Conservation (phyloP, 805 yeast species). For the Osmozyma mogii region DNA sequence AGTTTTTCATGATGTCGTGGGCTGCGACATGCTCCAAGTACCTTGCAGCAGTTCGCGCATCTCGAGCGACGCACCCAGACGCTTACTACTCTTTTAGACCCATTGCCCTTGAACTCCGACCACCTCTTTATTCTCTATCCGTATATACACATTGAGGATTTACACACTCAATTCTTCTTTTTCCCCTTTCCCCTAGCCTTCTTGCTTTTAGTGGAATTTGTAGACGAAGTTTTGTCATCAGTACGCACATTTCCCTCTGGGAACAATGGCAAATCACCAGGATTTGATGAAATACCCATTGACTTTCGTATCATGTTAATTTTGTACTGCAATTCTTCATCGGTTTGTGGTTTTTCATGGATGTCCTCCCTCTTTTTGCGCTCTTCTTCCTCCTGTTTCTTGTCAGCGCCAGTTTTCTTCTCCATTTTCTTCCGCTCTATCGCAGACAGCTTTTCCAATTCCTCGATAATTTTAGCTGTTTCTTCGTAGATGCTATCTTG, state of each 20-base stretch:
- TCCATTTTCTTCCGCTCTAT: constrained; percentile 45
- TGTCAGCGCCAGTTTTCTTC: constrained; percentile 13
- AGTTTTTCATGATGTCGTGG: too few species aligned
- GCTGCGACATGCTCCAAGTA: too few species aligned
- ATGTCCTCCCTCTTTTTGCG: constrained; percentile 17
- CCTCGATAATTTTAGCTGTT: constrained; percentile 50
- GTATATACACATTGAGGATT: too few species aligned
- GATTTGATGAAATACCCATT: constrained; percentile 15
- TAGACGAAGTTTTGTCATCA: not conserved
- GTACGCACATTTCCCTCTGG: too few species aligned
- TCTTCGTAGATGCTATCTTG: constrained; percentile 53
- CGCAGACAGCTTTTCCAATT: constrained; percentile 66
- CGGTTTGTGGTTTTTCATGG: constrained; percentile 24
- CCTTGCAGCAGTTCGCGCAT: too few species aligned
- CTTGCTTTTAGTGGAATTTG: not conserved
- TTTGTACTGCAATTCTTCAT: constrained; percentile 30
- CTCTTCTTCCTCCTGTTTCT: constrained; percentile 12
- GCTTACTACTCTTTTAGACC: too few species aligned
- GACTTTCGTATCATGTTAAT: constrained; percentile 20
- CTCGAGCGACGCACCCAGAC: too few species aligned
- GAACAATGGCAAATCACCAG: constrained; percentile 20
- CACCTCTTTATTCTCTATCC: too few species aligned
- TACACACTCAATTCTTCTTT: not conserved
- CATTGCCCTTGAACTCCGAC: too few species aligned
- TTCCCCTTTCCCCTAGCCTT: not conserved